These are phyloP conservation scores for Phytophthora sp. DNA, from an alignment of 352 stramenopile species.

Conservation along the genomic window DNA sequence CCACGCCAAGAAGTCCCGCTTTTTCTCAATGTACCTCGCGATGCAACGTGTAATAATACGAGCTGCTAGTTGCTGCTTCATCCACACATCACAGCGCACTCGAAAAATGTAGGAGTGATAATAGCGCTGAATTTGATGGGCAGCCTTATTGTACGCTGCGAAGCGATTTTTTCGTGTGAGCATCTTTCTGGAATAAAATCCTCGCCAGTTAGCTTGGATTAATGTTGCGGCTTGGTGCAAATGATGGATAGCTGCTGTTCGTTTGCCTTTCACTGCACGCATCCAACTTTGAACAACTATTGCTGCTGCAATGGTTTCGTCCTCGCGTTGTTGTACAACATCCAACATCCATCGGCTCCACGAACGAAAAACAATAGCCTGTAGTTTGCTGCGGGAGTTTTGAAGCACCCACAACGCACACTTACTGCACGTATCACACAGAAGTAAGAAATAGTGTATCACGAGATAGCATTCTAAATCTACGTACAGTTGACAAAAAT, in stretches of 20 bases:
- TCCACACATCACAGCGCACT: slow-evolving; percentile 31
- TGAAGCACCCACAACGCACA: slow-evolving; percentile 44
- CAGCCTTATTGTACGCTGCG: slow-evolving; percentile 37
- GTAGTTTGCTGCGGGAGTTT: slow-evolving; percentile 39
- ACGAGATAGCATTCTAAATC: too few species aligned
- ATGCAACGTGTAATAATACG: slow-evolving; percentile 46
- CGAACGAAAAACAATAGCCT: slow-evolving; percentile 17
- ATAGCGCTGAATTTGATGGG: slow-evolving; percentile 40
- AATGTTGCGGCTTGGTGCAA: slow-evolving; percentile 33
- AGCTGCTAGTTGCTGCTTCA: slow-evolving; percentile 39
- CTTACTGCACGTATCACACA: slow-evolving; percentile 41
- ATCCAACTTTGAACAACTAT: slow-evolving; percentile 65
- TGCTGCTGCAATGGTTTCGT: slow-evolving; percentile 51
- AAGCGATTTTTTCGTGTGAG: slow-evolving; percentile 42
- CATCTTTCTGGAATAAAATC: slow-evolving; percentile 57
- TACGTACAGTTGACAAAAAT: slow-evolving; percentile 62
- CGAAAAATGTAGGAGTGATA: slow-evolving; percentile 49
- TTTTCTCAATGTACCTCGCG: slow-evolving; percentile 41
- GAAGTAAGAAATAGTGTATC: too few species aligned
- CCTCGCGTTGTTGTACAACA: slow-evolving; percentile 26
- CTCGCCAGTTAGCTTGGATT: slow-evolving; percentile 58
- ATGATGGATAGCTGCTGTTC: slow-evolving; percentile 20
- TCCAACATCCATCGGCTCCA: slow-evolving; percentile 45
- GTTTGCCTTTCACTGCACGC: slow-evolving; percentile 36
- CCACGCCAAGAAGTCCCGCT: slow-evolving; percentile 46